These are phyloP conservation scores for Hypocrella siamensis DNA, from an alignment of 2,329 filamentous ascomycete genomes.

Conservation along the genomic window DNA sequence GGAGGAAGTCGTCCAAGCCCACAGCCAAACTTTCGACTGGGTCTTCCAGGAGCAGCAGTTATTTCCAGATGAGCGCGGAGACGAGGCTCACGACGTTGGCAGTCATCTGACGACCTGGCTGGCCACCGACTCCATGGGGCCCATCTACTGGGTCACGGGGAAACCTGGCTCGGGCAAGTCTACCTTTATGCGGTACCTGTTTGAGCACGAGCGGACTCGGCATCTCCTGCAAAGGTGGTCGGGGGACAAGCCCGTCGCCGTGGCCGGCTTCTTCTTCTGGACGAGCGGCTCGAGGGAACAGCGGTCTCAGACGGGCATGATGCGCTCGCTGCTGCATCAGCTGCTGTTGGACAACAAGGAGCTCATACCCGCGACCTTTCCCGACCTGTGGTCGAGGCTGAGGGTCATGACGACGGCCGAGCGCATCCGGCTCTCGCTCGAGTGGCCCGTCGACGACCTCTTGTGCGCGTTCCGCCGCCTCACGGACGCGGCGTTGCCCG, in stretches of 20 bases:
- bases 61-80: not conserved
- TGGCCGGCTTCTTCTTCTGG: conserved; percentile 30
- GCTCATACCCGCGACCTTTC: conserved; percentile 12
- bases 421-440: conserved; percentile 12
- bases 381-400: conserved; percentile 13
- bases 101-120: conserved; percentile 14
- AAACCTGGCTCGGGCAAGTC: conserved; percentile 31
- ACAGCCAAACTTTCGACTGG: conserved; percentile 20
- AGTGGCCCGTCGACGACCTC: conserved; percentile 16
- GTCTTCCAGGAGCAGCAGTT: conserved; percentile 11
- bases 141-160: conserved; percentile 21
- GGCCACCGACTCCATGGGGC: conserved; percentile 5
- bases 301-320: conserved; percentile 18
- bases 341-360: conserved; percentile 12
- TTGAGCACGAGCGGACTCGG: conserved; percentile 8
- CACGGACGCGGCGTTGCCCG: conserved; percentile 7
- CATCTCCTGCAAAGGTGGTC: conserved; percentile 13
- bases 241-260: conserved; percentile 9
- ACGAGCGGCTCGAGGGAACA: conserved; percentile 22
- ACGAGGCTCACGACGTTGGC: conserved; percentile 1
- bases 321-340: conserved; percentile 21
- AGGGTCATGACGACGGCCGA: conserved; percentile 14
- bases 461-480: conserved; percentile 10
- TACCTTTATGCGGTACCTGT: conserved; percentile 25
- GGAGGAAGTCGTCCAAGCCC: conserved; percentile 13